A percentile compares a stretch with the other conserved stretches of the same genome.
Evolutionary conservation across 495 filamentous ascomycete genomes (phyloP).

Genomic region (Neurospora sp.): DNA sequence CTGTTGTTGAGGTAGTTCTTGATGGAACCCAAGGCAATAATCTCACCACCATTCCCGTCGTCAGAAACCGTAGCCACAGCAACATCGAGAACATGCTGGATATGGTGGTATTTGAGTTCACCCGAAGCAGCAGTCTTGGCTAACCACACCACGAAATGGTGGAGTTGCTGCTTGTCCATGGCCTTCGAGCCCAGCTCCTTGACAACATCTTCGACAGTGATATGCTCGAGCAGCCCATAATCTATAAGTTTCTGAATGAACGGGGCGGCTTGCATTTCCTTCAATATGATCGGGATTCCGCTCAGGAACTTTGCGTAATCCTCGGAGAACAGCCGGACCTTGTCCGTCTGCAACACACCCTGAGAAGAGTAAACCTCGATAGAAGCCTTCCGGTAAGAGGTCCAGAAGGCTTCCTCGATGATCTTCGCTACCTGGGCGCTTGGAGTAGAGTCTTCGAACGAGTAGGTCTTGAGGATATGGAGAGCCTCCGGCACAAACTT

Average conservation of each 20-base stretch:
- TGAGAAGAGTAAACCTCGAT: conserved; percentile 83
- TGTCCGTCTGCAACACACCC: conserved; percentile 67
- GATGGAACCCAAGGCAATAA: conserved; percentile 69
- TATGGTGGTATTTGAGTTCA: conserved; percentile 54
- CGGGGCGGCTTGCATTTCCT: conserved; percentile 53
- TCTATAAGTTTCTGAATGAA: conserved; percentile 72
- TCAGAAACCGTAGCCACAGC: conserved; percentile 70
- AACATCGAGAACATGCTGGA: conserved; percentile 60
- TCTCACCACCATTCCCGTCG: conserved; percentile 44
- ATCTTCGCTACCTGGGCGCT: conserved; percentile 66
- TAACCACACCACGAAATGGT: conserved; percentile 76
- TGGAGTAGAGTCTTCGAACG: conserved; percentile 80
- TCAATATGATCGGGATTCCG: conserved; percentile 77
- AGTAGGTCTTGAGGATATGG: conserved; percentile 72
- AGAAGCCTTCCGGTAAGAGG: conserved; percentile 62
- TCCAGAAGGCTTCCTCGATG: conserved; percentile 94
- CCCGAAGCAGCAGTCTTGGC: conserved; percentile 53
- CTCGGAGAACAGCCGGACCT: conserved; percentile 70
- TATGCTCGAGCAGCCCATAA: conserved; percentile 69
- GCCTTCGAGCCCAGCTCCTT: conserved; percentile 69
- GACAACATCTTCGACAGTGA: conserved; percentile 78
- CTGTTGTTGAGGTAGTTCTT: conserved; percentile 62
- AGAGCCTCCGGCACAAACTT: conserved; percentile 66
- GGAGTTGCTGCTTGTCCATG: conserved; percentile 60
- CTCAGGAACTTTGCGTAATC: conserved; percentile 78